These are phyloP conservation scores for Vanrija humicola DNA, from an alignment of 1,284 basidiomycete genomes.

Conservation along the genomic window DNA sequence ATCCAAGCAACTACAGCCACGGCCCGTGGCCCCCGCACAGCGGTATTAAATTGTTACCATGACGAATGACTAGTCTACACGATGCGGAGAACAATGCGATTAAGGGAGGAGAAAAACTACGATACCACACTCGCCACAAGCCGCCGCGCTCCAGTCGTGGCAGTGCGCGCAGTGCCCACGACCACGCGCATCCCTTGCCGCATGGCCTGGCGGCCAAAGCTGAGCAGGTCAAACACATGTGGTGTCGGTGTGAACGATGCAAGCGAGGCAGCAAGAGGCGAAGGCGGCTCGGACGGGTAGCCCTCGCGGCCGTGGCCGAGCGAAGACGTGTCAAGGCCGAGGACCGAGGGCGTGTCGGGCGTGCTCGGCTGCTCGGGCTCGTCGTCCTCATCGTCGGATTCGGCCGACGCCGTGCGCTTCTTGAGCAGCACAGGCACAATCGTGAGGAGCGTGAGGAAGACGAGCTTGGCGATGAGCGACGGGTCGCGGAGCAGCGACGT, in stretches of 20 bases:
- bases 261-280: constrained; percentile 32
- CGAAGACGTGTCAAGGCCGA: constrained; percentile 8
- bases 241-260: constrained; percentile 43
- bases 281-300: constrained; percentile 22
- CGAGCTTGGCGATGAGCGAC: constrained; percentile 47
- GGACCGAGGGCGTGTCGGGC: constrained; percentile 6
- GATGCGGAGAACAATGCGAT: too few species aligned
- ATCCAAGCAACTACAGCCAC: too few species aligned
- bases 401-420: constrained; percentile 12
- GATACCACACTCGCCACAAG: too few species aligned
- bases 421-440: constrained; percentile 49
- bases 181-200: constrained; percentile 29
- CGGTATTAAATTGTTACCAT: too few species aligned
- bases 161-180: constrained; percentile 7
- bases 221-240: constrained; percentile 39
- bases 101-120: too few species aligned
- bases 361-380: constrained; percentile 7
- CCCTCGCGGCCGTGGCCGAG: not conserved
- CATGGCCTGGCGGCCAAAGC: constrained; percentile 34
- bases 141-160: not conserved
- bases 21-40: too few species aligned
- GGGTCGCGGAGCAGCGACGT: constrained; percentile 48
- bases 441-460: constrained; percentile 45
- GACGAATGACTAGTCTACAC: too few species aligned
- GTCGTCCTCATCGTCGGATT: constrained; percentile 2